These are phyloP conservation scores for Ophiognomonia clavigignenti-juglandacearum DNA, from an alignment of 2,329 filamentous ascomycete genomes.

Conservation along the genomic window DNA sequence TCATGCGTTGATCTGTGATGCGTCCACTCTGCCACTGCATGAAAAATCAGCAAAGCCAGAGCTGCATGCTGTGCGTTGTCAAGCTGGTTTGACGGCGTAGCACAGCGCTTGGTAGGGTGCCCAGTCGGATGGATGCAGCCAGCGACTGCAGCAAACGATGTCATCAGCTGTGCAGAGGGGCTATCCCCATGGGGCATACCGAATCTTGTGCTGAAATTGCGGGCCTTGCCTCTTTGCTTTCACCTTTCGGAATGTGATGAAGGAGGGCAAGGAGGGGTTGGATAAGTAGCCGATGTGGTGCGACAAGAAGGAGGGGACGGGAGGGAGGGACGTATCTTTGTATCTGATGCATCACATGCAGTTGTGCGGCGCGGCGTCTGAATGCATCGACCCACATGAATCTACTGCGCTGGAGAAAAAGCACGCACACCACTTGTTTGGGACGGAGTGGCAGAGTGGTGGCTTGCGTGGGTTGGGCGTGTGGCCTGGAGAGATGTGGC, in stretches of 20 bases:
- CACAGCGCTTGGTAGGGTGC: neutral
- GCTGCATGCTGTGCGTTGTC: conserved; percentile 5
- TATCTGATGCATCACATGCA: conserved; percentile 5
- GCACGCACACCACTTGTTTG: no score
- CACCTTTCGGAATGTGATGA: no score
- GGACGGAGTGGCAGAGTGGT: no score
- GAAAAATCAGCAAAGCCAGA: no score
- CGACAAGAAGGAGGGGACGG: no score
- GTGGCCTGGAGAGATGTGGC: no score
- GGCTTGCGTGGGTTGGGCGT: no score
- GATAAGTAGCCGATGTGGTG: neutral
- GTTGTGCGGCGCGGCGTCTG: neutral
- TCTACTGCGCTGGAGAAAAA: conserved; percentile 1
- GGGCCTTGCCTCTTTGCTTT: no score
- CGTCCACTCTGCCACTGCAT: neutral
- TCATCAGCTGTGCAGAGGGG: neutral
- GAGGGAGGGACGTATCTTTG: no score
- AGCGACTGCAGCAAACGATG: neutral
- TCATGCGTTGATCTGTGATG: neutral
- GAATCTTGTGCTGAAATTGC: no score
- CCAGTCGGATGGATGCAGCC: neutral
- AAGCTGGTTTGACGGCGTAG: neutral
- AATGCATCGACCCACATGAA: neutral
- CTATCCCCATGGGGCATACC: neutral
- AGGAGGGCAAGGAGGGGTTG: neutral